Base-by-base conservation (phyloP, 768 basidiomycete genomes). In the Coprinellus aureogranulatus region DNA sequence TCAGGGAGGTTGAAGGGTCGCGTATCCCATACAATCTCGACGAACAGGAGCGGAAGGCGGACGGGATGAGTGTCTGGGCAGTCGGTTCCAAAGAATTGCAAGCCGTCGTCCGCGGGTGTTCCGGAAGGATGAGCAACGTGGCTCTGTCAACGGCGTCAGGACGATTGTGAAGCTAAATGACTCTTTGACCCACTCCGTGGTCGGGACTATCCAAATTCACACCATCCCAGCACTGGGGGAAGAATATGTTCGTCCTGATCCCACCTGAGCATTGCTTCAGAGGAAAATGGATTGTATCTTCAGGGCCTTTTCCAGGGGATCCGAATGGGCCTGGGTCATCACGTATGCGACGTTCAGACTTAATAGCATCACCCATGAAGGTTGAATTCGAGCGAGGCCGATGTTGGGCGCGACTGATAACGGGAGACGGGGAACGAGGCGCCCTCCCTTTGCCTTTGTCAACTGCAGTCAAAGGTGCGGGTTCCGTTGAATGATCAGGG, bases 1-100 rank as follows among this genome's bases (percentile, higher is more conserved):
- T n/a, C 50, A 16, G 47, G 54, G 30, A 47, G 25, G 37, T 55
- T 57, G 49, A 57, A 57, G 10, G 48, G 48, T 37, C 56, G 31
- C 6, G 56, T 57, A 37, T 57, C 56, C 56, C 56, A 57, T n/a
- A 57, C 48, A 12, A 50, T 57, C 49, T 57, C 56, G 9, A 57
- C 41, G 56, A 57, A 57, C 25, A 57, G 47, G 8, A 57, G n/a
- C 11, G 56, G 56, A 14, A 57, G 31, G 18, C 56, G 56, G 26
- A 57, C 49, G 14, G 56, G 56, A 20, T 57, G 56, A 14, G 34
- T 41, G 25, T 31, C 56, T 9, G 56, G 56, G 39, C 56, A 57
- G 34, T 40, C 48, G 1, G 47, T 42, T 6, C 48, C 48, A 20
- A 50, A 52, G 42, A 50, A 52, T 34, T 57, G 49, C 37, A 50